These are phyloP conservation scores for Lactarius hatsudake DNA, from an alignment of 768 basidiomycete genomes.

Conservation along the genomic window DNA sequence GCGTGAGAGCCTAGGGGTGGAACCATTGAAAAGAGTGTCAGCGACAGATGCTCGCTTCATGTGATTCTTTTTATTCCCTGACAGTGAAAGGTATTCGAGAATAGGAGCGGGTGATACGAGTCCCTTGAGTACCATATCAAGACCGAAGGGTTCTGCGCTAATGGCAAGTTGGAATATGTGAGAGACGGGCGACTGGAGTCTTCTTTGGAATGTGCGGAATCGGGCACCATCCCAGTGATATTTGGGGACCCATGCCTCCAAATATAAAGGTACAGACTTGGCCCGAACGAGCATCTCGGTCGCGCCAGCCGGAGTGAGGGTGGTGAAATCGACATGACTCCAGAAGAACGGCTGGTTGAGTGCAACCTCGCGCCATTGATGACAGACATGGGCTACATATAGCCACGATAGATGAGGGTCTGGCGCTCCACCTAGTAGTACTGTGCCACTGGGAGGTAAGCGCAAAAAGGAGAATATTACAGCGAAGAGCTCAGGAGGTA, in stretches of 20 bases:
- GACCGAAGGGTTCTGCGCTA: neutral
- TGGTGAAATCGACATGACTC: neutral
- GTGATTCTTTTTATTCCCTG: neutral
- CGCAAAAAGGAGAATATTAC: neutral
- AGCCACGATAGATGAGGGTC: neutral
- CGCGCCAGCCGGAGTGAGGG: neutral
- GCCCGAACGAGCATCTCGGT: neutral
- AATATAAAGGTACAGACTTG: neutral
- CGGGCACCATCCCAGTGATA: neutral
- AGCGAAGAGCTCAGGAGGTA: neutral
- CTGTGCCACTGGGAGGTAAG: too few species aligned
- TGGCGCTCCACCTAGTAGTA: neutral
- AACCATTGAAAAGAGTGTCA: neutral
- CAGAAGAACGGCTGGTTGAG: neutral
- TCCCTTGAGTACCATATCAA: neutral
- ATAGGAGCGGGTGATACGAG: neutral
- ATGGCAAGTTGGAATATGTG: neutral
- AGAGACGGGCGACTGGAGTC: neutral
- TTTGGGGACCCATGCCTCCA: neutral
- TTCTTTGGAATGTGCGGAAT: neutral
- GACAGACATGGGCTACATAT: neutral
- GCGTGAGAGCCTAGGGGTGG: slow-evolving; percentile 4
- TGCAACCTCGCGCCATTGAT: neutral
- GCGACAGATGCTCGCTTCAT: neutral
- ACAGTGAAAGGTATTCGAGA: neutral